Evolutionary conservation across 495 filamentous ascomycete genomes (phyloP), one percentile per base, ranked within the genome.

Genomic region (Sphaerosporella brunnea): DNA sequence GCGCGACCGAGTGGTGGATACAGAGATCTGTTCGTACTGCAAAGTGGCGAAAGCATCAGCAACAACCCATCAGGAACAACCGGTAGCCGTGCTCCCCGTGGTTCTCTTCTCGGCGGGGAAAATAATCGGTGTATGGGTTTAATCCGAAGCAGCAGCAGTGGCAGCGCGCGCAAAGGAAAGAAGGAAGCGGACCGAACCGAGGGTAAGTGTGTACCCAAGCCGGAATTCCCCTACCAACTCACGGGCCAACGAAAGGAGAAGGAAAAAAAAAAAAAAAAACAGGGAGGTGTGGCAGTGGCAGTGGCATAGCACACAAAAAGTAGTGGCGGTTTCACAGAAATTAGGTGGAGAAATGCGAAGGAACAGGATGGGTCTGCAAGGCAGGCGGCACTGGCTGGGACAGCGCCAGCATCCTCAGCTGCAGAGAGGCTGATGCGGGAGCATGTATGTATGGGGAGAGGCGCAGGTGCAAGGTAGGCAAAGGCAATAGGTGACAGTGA

Each of bases 11-110:
- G 20, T 43, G 20, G 21, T 25, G 3, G 20, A 43, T 13, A 18
- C 11, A 10, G 19, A 43, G 40, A 26, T 40, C 37, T 20, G 40
- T 13, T 43, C 20, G 21, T 43, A 23, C 40, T 43, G 40, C 21
- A 43, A 26, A 43, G 19, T 24, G 21, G 40, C 24, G 40, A 18
- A 10, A 43, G 26, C 40, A 43, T 13, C 20, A 2, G 18, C 40
- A 24, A 18, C 2, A 23, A 25, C 40, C n/a, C n/a, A n/a, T n/a
- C n/a, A n/a, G n/a, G n/a, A 43, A 23, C 40, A 3, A 25, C 21
- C 40, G 3, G 40, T 26, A 24, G 18, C 35, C 35, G 4, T 9
- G 18, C 35, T 37, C 18, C 18, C 5, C 7, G 7, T 32, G 4
- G 35, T 37, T 37, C 15, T 18, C 26, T 37, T 37, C 15, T 18